These are phyloP conservation scores for Epichloe amarillans DNA, from an alignment of 2,329 filamentous ascomycete species.

Conservation along the genomic window DNA sequence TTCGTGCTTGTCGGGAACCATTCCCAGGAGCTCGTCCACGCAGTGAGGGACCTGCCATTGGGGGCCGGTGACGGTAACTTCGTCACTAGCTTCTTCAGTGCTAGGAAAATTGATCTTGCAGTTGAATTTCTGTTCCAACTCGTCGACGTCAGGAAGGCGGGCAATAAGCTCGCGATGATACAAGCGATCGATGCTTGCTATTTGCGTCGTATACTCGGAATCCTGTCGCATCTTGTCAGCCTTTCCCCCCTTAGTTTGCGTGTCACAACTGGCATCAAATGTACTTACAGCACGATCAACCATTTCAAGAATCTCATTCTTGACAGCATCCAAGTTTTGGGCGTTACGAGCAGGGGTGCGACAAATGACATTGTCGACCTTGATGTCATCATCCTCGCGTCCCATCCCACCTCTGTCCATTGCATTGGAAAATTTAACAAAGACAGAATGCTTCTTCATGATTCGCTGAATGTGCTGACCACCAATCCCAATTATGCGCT, in stretches of 20 bases:
- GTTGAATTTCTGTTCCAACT: constrained; percentile 97
- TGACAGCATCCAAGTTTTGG: constrained; percentile 90
- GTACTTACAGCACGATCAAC: constrained; percentile 74
- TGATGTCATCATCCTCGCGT: constrained; percentile 94
- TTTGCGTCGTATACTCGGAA: constrained; percentile 91
- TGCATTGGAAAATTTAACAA: constrained; percentile 98
- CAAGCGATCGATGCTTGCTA: constrained; percentile 83
- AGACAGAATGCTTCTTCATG: constrained; percentile 99
- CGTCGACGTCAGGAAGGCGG: constrained; percentile 78
- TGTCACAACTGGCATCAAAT: background rate
- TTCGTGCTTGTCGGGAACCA: constrained; percentile 95
- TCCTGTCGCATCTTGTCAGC: constrained; percentile 39
- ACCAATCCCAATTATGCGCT: constrained; percentile 96
- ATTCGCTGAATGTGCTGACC: constrained; percentile 98
- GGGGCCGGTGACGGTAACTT: constrained; percentile 87
- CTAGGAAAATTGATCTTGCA: constrained; percentile 98
- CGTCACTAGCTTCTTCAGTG: constrained; percentile 92
- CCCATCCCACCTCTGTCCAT: constrained; percentile 87
- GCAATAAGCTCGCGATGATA: constrained; percentile 91
- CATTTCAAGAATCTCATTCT: constrained; percentile 99
- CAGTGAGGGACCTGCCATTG: constrained; percentile 98
- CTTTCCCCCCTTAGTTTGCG: background rate
- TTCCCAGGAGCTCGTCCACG: constrained; percentile 89
- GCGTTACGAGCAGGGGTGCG: constrained; percentile 94
- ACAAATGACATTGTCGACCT: constrained; percentile 98